Evolutionary conservation across 176 grass and related monocot genomes (phyloP).

Genomic region (Poa annua): DNA sequence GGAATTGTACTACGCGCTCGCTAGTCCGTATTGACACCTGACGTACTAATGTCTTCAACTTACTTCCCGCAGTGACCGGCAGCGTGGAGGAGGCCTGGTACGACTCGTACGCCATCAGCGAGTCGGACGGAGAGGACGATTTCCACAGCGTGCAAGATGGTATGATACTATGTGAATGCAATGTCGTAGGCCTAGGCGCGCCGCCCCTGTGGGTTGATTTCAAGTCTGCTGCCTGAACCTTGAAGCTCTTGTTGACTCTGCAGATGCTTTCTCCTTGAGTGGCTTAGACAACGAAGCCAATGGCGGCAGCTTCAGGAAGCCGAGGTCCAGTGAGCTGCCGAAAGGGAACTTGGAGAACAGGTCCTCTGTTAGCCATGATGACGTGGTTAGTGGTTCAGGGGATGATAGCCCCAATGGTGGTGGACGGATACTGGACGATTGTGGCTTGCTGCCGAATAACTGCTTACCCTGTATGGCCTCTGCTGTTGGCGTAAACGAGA

Average conservation of each 20-base stretch:
- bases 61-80: constrained; percentile 47
- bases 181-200: not conserved
- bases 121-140: constrained; percentile 84
- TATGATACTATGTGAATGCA: constrained; percentile 43
- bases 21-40: constrained; percentile 32
- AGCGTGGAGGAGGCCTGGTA: constrained; percentile 88
- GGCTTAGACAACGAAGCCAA: constrained; percentile 62
- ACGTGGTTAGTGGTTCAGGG: constrained; percentile 40
- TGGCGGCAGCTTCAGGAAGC: constrained; percentile 54
- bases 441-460: constrained; percentile 79
- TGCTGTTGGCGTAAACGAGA: constrained; percentile 62
- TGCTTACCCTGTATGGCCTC: constrained; percentile 86
- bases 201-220: not conserved
- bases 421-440: constrained; percentile 72
- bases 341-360: constrained; percentile 55
- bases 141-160: constrained; percentile 93
- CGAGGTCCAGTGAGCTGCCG: constrained; percentile 60
- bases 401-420: constrained; percentile 47
- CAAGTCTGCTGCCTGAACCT: not conserved
- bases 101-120: constrained; percentile 69
- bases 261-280: constrained; percentile 69
- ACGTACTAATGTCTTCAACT: constrained; percentile 31
- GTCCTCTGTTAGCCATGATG: constrained; percentile 60
- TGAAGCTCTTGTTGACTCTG: constrained; percentile 19
- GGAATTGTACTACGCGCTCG: constrained; percentile 13